phyloP scores from a whole-genome alignment of 768 basidiomycete genomes.

The Leccinum disarticulatum region DNA sequence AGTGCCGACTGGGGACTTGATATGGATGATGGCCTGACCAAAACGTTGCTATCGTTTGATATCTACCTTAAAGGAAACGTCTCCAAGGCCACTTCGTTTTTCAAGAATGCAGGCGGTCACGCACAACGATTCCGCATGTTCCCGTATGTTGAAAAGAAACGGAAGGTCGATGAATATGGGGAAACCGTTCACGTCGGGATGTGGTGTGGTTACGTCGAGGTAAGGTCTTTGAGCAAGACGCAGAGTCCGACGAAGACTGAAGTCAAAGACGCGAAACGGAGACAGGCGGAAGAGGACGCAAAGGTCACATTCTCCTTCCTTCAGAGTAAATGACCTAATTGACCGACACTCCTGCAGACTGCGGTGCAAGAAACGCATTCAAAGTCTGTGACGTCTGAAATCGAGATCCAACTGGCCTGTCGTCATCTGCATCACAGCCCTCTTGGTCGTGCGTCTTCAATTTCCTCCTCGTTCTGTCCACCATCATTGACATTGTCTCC shows the following conservation, averaged over 20 bases:
- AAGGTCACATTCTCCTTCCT: constrained; percentile 44
- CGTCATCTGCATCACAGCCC: too few species aligned
- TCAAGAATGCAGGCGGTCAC: constrained; percentile 60
- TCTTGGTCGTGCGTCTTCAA: too few species aligned
- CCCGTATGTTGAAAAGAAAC: constrained; percentile 90
- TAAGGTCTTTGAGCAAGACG: constrained; percentile 87
- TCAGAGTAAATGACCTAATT: not conserved
- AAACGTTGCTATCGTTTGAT: too few species aligned
- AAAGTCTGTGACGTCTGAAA: constrained; percentile 77
- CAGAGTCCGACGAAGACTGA: constrained; percentile 85
- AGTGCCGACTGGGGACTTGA: too few species aligned
- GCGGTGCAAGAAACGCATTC: constrained; percentile 82
- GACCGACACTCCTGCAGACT: constrained; percentile 46
- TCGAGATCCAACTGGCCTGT: constrained; percentile 82
- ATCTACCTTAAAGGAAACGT: too few species aligned
- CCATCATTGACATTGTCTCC: too few species aligned
- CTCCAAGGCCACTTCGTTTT: too few species aligned
- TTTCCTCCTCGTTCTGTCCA: too few species aligned
- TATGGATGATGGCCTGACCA: too few species aligned
- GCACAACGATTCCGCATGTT: constrained; percentile 93
- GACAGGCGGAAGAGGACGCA: constrained; percentile 70
- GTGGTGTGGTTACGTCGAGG: constrained; percentile 98
- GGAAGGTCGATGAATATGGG: constrained; percentile 92
- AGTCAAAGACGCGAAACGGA: constrained; percentile 65
- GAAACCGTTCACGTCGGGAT: constrained; percentile 93